phyloP scores from a whole-genome alignment of 192 early-diverging fungal genomes.

The Obelidium mucronatum region DNA sequence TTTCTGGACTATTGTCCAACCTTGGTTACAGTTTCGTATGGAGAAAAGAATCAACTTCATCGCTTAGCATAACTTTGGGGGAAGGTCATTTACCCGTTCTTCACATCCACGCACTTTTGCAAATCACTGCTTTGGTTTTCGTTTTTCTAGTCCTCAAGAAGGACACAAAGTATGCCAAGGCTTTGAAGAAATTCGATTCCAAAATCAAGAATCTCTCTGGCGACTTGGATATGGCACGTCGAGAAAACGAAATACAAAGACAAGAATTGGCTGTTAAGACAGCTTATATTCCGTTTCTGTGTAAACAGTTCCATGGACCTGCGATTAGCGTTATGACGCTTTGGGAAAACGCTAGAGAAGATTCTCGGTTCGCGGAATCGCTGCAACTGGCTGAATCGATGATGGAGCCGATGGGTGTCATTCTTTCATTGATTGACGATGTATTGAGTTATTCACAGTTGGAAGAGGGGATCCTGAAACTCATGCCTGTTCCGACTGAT shows the following conservation, averaged over 20 bases:
- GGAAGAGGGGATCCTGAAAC: not conserved
- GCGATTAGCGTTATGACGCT: not conserved
- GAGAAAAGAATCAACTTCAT: not conserved
- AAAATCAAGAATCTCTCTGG: not conserved
- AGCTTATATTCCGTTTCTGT: not conserved
- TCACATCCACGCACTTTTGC: constrained; percentile 12
- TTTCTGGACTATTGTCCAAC: constrained; percentile 10
- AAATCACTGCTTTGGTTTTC: not conserved
- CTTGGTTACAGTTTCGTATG: constrained; percentile 24
- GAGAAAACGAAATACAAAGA: not conserved
- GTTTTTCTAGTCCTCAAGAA: not conserved
- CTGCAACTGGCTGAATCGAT: not conserved
- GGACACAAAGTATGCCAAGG: not conserved
- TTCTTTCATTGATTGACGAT: constrained; percentile 25
- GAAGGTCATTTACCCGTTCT: constrained; percentile 12
- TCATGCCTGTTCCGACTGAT: not conserved
- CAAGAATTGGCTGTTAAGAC: not conserved
- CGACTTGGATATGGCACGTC: not conserved
- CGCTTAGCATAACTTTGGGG: not conserved
- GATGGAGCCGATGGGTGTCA: not conserved
- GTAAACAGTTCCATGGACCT: constrained; percentile 25
- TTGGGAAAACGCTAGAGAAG: not conserved
- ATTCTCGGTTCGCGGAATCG: too few species aligned
- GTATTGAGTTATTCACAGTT: constrained; percentile 17
- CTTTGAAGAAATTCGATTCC: not conserved